Base-by-base conservation (phyloP, 345 rosid species). In the Hibiscus syriacus region DNA sequence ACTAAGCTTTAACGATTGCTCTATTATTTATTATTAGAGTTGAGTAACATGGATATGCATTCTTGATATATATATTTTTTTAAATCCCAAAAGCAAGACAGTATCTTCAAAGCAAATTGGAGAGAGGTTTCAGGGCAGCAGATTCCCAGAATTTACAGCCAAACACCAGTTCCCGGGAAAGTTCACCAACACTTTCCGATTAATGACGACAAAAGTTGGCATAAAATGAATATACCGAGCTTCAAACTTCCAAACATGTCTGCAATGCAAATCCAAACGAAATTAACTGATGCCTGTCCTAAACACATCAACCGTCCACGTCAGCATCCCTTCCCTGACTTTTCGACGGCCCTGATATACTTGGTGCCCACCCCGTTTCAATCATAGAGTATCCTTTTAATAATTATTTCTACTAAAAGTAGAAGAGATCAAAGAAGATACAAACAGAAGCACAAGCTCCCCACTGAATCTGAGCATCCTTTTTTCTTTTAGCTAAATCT, bases 311-410 rank as follows among this genome's bases (percentile, higher is more conserved):
- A 13, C 8, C 2, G 17, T 55, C 59, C 34, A 55, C 9, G 59
- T 25, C 17, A 22, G 16, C 59, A 4, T 32, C 30, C 11, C 60
- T 39, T 3, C 36, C 72, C 27, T 56, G n/a, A 54, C 22, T 34
- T 34, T 56, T 64, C 59, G 58, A 69, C 72, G 79, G 72, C 2
- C 55, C 50, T 58, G 76, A 78, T 68, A 61, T 22, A 66, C 63
- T 6, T 39, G 3, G 29, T 39, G 1, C 38, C 38, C 32, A 46
- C n/a, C 4, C 60, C 66, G 29, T 20, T 29, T 12, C 43, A 22
- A 50, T 60, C 27, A 17, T 19, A 57, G 7, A 19, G 27, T 20
- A 19, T 20, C 1, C 0, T 52, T 9, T 10, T 52, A 17, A 17
- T 4, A 5, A n/a, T n/a, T n/a, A n/a, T n/a, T n/a, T n/a, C n/a